Percentiles rank a stretch among this genome's conserved stretches.
Conservation (phyloP, 1,284 basidiomycete species). For the Volvariella volvacea region DNA sequence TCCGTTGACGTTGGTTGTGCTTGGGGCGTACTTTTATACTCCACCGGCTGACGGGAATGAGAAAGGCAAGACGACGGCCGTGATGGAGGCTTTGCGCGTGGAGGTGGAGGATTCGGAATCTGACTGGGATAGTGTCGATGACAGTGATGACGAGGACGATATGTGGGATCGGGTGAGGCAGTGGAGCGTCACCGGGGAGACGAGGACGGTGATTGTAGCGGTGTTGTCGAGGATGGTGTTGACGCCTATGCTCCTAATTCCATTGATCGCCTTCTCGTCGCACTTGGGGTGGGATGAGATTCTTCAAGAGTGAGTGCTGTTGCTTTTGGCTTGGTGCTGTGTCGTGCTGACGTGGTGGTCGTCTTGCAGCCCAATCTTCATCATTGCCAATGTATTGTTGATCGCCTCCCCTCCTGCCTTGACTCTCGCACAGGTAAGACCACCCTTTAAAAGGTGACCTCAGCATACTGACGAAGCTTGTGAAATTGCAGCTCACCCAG, state of each 20-base stretch:
- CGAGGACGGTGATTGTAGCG: constrained; percentile 75
- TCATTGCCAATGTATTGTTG: constrained; percentile 72
- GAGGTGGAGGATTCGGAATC: background rate
- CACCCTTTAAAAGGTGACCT: too few species aligned
- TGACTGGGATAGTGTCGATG: background rate
- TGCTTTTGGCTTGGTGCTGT: constrained; percentile 14
- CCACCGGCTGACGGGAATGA: constrained; percentile 17
- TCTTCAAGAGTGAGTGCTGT: constrained; percentile 62
- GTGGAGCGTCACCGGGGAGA: constrained; percentile 39
- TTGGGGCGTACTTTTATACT: constrained; percentile 86
- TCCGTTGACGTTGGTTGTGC: constrained; percentile 84
- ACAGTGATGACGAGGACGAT: background rate
- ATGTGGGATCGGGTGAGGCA: background rate
- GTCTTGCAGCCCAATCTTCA: constrained; percentile 66
- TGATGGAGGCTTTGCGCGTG: background rate
- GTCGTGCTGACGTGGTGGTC: constrained; percentile 10
- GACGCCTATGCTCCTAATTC: constrained; percentile 74
- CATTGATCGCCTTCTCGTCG: constrained; percentile 62
- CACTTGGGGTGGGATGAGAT: constrained; percentile 56
- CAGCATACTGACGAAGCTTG: background rate
- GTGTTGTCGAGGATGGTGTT: constrained; percentile 81
- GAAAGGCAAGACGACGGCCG: background rate
- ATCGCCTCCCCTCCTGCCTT: constrained; percentile 78
- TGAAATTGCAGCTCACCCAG: constrained; percentile 78
- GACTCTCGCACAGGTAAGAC: constrained; percentile 66